Evolutionary conservation across 352 stramenopile genomes (phyloP).

Genomic region (Aphanomyces invadans): DNA sequence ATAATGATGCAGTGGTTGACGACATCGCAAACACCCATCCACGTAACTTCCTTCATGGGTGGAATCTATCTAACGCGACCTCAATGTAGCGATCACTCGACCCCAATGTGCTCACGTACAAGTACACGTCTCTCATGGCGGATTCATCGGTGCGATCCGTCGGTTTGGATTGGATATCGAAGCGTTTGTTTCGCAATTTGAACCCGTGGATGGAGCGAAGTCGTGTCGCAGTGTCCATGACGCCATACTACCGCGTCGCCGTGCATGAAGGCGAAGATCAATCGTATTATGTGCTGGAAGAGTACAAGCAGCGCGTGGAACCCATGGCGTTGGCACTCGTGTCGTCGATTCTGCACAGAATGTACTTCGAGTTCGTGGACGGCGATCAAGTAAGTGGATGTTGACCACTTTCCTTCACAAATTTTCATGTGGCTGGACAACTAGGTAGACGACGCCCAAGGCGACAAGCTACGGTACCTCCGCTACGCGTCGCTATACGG

Average conservation of each 20-base stretch:
- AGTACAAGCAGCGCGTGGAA: conserved; percentile 23
- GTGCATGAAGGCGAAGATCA: background rate
- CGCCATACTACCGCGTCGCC: conserved; percentile 11
- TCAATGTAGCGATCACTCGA: background rate
- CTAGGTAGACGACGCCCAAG: conserved; percentile 6
- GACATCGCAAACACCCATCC: background rate
- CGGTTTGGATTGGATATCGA: conserved; percentile 23
- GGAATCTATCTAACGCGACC: too few relatives aligned
- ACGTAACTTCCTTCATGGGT: background rate
- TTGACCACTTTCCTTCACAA: background rate
- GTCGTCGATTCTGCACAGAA: background rate
- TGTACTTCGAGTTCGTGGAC: conserved; percentile 20
- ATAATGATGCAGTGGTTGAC: background rate
- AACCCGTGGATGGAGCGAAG: background rate
- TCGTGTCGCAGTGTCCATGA: background rate
- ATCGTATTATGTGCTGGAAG: background rate
- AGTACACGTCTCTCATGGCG: background rate
- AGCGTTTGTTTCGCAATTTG: conserved; percentile 20
- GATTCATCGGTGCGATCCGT: background rate
- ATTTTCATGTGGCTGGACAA: too few relatives aligned
- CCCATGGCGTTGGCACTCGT: conserved; percentile 1
- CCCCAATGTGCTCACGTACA: too few relatives aligned
- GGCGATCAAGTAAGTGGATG: conserved; percentile 3
- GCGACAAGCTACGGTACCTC: background rate
- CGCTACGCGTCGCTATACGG: conserved; percentile 12